Evolutionary conservation across 495 filamentous ascomycete species (phyloP).

Genomic region (Penicillium egyptiacum): DNA sequence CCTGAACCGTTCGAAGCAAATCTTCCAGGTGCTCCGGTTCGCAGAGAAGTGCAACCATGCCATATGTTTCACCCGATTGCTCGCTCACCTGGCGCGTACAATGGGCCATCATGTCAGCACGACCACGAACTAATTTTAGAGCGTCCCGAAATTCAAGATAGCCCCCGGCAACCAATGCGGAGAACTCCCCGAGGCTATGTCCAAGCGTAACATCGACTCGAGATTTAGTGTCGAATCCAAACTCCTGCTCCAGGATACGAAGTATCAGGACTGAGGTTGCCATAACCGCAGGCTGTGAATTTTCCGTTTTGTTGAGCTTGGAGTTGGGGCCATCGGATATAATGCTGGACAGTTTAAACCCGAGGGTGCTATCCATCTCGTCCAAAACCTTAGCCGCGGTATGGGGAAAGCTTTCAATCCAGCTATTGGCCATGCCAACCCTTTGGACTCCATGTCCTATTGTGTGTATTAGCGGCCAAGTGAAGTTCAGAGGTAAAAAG

Average conservation of each 20-base stretch:
- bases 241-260: slow-evolving; percentile 82
- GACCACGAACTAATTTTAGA: slow-evolving; percentile 69
- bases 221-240: slow-evolving; percentile 67
- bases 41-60: slow-evolving; percentile 92
- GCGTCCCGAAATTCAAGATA: slow-evolving; percentile 77
- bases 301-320: slow-evolving; percentile 73
- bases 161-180: slow-evolving; percentile 80
- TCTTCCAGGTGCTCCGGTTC: slow-evolving; percentile 68
- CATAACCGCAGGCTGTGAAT: slow-evolving; percentile 96
- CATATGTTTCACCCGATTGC: slow-evolving; percentile 68
- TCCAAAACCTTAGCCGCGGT: slow-evolving; percentile 72
- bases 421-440: slow-evolving; percentile 84
- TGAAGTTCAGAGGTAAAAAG: neutral
- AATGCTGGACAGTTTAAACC: slow-evolving; percentile 66
- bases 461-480: slow-evolving; percentile 1
- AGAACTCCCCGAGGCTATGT: slow-evolving; percentile 94
- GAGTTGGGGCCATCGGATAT: slow-evolving; percentile 78
- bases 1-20: slow-evolving; percentile 71
- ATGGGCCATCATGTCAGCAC: slow-evolving; percentile 82
- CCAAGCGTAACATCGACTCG: slow-evolving; percentile 80
- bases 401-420: slow-evolving; percentile 78
- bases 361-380: slow-evolving; percentile 76
- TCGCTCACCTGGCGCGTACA: slow-evolving; percentile 65
- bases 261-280: slow-evolving; percentile 88
- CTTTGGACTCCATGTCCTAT: slow-evolving; percentile 92